Evolutionary conservation across 306 rosid genomes (phyloP).

Genomic region (Psophocarpus tetragonolobus): DNA sequence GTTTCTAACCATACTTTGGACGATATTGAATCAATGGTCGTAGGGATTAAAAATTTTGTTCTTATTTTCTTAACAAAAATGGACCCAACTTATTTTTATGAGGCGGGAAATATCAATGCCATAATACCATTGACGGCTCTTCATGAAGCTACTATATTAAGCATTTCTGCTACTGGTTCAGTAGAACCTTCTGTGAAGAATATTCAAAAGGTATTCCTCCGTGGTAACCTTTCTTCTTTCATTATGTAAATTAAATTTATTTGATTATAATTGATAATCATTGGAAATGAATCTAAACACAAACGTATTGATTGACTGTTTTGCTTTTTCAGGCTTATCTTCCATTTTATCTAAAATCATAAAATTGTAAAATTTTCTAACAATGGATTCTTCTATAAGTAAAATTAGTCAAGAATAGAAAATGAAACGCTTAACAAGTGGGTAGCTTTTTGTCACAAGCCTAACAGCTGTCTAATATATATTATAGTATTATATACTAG

Average conservation of each 20-base stretch:
- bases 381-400: too few relatives aligned
- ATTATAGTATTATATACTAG: neutral
- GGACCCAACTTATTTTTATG: conserved; percentile 71
- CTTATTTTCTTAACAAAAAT: conserved; percentile 74
- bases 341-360: conserved; percentile 12
- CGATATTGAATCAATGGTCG: conserved; percentile 51
- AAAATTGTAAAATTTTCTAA: neutral
- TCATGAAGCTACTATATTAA: conserved; percentile 48
- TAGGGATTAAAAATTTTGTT: conserved; percentile 46
- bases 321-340: neutral
- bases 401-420: too few relatives aligned
- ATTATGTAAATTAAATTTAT: neutral
- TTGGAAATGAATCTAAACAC: neutral
- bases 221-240: neutral
- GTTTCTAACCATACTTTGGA: conserved; percentile 57
- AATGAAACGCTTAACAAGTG: conserved; percentile 9
- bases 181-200: conserved; percentile 72
- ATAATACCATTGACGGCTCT: conserved; percentile 53
- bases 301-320: neutral
- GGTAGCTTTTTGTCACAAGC: neutral
- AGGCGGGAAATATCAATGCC: conserved; percentile 47
- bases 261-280: neutral
- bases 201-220: conserved; percentile 61
- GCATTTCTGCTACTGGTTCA: conserved; percentile 89
- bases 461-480: neutral